Evolutionary conservation across 1,284 basidiomycete species (phyloP).

Genomic region (Pseudozyma tsukubaensis): DNA sequence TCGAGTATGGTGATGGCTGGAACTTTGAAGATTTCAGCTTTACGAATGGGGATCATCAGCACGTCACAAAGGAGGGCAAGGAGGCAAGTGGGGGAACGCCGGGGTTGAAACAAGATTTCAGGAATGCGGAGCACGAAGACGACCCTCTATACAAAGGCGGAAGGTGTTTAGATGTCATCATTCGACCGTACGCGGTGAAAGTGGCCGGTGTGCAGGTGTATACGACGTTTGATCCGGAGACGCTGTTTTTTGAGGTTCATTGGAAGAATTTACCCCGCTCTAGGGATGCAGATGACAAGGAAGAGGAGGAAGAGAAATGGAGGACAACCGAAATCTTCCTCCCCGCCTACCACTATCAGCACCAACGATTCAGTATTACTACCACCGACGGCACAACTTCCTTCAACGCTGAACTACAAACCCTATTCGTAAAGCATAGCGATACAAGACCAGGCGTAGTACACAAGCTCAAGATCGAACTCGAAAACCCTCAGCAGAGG

Average conservation of each 20-base stretch:
- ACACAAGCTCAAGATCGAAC: slow-evolving; percentile 46
- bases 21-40: slow-evolving; percentile 78
- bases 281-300: slow-evolving; percentile 19
- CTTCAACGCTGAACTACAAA: slow-evolving; percentile 47
- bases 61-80: background rate
- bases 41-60: slow-evolving; percentile 80
- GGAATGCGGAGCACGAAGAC: slow-evolving; percentile 70
- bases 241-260: slow-evolving; percentile 53
- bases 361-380: slow-evolving; percentile 31
- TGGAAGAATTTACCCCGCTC: slow-evolving; percentile 53
- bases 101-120: slow-evolving; percentile 56
- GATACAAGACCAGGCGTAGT: slow-evolving; percentile 27
- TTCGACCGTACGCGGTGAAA: slow-evolving; percentile 68
- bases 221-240: slow-evolving; percentile 53
- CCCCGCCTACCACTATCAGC: slow-evolving; percentile 48
- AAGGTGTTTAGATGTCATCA: slow-evolving; percentile 79
- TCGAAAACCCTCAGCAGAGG: slow-evolving; percentile 20
- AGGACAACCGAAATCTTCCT: slow-evolving; percentile 57
- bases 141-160: slow-evolving; percentile 79
- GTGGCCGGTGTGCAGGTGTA: slow-evolving; percentile 64
- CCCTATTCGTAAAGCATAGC: slow-evolving; percentile 48
- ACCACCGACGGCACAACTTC: slow-evolving; percentile 37
- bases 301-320: slow-evolving; percentile 1
- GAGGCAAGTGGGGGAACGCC: slow-evolving; percentile 2
- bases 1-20: slow-evolving; percentile 86